Evolutionary conservation across 371 early-diverging fungal species (phyloP).

Genomic region (Globomyces sp.): DNA sequence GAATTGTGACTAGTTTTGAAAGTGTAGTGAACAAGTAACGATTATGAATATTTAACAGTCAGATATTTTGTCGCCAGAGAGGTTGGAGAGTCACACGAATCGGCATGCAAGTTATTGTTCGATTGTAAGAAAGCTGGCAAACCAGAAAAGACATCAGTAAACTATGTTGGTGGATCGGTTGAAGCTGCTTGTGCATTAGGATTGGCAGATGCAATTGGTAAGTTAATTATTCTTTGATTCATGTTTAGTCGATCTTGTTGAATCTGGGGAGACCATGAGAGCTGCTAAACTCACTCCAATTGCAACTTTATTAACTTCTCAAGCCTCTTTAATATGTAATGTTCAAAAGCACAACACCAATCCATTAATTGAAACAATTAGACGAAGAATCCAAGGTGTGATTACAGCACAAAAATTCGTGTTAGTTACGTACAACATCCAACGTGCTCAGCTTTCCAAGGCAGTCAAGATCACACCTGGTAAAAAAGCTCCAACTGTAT

Average conservation of each 20-base stretch:
- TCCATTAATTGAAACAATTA: constrained; percentile 71
- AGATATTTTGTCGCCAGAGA: constrained; percentile 31
- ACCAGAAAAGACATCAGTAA: constrained; percentile 59
- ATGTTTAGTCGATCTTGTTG: constrained; percentile 57
- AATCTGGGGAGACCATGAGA: constrained; percentile 97
- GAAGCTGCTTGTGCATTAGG: constrained; percentile 96
- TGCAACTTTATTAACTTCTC: constrained; percentile 72
- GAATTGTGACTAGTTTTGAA: constrained; percentile 91
- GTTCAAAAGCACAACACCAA: constrained; percentile 50
- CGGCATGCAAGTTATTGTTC: constrained; percentile 11
- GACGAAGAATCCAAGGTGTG: constrained; percentile 85
- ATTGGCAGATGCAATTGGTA: constrained; percentile 94
- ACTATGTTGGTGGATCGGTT: constrained; percentile 89
- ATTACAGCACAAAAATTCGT: constrained; percentile 85
- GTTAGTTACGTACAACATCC: constrained; percentile 86
- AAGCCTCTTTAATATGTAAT: constrained; percentile 85
- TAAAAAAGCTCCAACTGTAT: constrained; percentile 87
- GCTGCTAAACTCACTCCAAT: constrained; percentile 94
- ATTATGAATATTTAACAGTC: constrained; percentile 47
- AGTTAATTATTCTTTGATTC: constrained; percentile 30
- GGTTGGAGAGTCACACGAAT: constrained; percentile 21
- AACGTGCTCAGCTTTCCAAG: constrained; percentile 55
- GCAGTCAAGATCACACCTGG: constrained; percentile 85
- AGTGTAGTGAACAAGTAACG: constrained; percentile 55
- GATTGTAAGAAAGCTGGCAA: constrained; percentile 9